Base-by-base conservation (phyloP, 2,329 filamentous ascomycete genomes). In the Penicillium sp. region DNA sequence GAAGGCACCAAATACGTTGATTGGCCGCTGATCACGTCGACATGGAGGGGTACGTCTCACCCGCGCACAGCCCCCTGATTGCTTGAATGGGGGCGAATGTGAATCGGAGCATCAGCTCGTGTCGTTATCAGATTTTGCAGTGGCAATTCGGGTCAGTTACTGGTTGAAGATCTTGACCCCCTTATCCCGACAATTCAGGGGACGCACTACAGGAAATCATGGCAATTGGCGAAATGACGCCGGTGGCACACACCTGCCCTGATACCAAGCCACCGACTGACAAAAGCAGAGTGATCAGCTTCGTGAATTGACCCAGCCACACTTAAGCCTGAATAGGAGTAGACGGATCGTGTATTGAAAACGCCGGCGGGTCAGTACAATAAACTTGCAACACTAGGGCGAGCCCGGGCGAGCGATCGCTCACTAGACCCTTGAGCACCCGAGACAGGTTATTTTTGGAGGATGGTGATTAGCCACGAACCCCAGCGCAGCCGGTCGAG, bases 341-440 rank as follows among this genome's bases (percentile, higher is more conserved):
- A 52, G 46, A 38, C 43, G 35, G 49, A 51, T 52, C 42, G 16
- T n/a, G 42, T 50, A 45, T 50, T 40, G 31, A 16, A 44, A 44
- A 35, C n/a, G n/a, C n/a, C n/a, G 13, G 31, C 40, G 39, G 50
- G 36, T 46, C 18, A 42, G 27, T 49, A 48, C 50, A 58, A 55
- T 62, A 56, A 60, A 58, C 55, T 50, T 62, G 58, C 46, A 48
- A 63, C 58, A 57, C 57, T 59, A 62, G 58, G 46, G 24, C 41
- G 31, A 54, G 53, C 48, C 27, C 54, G 45, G 46, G 48, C 48
- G 38, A 57, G 50, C 55, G 57, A 59, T 59, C 56, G 53, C 30
- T 50, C 50, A 56, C 56, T 56, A 61, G 52, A 46, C 48, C 45
- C 40, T 52, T 38, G 41, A 51, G 48, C 28, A 39, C 27, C 28